phyloP scores from a whole-genome alignment of 2,329 filamentous ascomycete genomes.

The Nigrospora sphaerica region DNA sequence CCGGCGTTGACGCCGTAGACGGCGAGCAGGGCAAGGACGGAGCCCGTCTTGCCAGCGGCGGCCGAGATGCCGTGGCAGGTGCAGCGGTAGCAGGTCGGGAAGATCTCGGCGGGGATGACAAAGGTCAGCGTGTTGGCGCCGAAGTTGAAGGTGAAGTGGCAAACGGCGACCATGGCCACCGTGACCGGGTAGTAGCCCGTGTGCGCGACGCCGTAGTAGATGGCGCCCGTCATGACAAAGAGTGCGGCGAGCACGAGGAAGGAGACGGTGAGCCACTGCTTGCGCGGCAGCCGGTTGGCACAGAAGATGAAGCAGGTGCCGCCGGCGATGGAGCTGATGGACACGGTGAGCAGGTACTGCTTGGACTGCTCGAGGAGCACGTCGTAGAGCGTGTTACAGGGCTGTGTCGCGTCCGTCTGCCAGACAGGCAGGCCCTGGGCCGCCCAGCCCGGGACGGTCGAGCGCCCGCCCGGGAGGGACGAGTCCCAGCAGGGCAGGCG shows the following conservation, averaged over 20 bases:
- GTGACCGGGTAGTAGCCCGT: slow-evolving; percentile 31
- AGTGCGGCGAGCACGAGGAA: slow-evolving; percentile 38
- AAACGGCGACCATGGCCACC: slow-evolving; percentile 42
- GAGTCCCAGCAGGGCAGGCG: slow-evolving; percentile 41
- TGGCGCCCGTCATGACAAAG: slow-evolving; percentile 41
- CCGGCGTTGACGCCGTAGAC: slow-evolving; percentile 39
- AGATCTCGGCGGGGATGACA: slow-evolving; percentile 57
- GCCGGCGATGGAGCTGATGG: slow-evolving; percentile 42
- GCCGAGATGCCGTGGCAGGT: slow-evolving; percentile 57
- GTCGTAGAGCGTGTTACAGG: slow-evolving; percentile 45
- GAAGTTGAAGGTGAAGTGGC: slow-evolving; percentile 49
- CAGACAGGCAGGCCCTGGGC: slow-evolving; percentile 34
- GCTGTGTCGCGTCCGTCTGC: slow-evolving; percentile 40
- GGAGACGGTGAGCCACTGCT: slow-evolving; percentile 41
- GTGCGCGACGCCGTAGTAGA: slow-evolving; percentile 41
- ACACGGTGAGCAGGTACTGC: slow-evolving; percentile 45
- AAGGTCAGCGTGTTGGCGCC: slow-evolving; percentile 58
- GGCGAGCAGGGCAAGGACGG: slow-evolving; percentile 14
- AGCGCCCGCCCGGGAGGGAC: slow-evolving; percentile 31
- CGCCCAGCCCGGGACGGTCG: slow-evolving; percentile 34
- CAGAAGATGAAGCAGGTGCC: slow-evolving; percentile 40
- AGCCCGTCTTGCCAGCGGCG: slow-evolving; percentile 50
- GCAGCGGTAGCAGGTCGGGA: slow-evolving; percentile 55
- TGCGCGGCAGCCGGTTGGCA: slow-evolving; percentile 39
- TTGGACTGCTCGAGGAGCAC: slow-evolving; percentile 44